Evolutionary conservation across 2,329 filamentous ascomycete species (phyloP), one percentile per base, ranked within the genome.

Genomic region (Epicoccum nigrum): DNA sequence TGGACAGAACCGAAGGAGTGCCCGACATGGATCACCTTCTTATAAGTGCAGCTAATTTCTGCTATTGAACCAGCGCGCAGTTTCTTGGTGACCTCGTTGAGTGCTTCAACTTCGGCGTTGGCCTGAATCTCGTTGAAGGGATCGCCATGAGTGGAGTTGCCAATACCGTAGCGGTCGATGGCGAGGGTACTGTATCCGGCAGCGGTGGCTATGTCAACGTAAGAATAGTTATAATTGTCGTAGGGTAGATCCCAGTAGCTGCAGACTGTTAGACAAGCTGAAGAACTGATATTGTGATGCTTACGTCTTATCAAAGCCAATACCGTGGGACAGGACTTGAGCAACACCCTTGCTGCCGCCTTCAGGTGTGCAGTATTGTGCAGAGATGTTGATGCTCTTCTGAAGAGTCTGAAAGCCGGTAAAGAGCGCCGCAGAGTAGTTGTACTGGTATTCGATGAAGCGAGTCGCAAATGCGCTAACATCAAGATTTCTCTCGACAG

Each of bases 1-100:
- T 84, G 81, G 5, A 79, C 71, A 0, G 83, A 84, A 25, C 86
- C 86, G 59, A 85, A 88, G 0, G 81, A 85, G 73, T 88, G 85
- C 11, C 85, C 86, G 13, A 86, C 76, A 64, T 88, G 85, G 7
- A 85, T 74, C 19, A 83, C 72, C 61, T 81, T 76, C 7, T 70
- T 44, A 58, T 74, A 77, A 3, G 55, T 33, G 38, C 67, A 58
- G 21, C 64, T 64, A n/a, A 81, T 67, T 16, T 73, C 70, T 0
- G 74, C 64, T 19, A 87, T 71, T 0, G 63, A 60, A 38, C 80
- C 79, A 1, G 67, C 60, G 23, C 81, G 79, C 1, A 84, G 73
- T 55, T 73, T 70, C 9, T 66, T 65, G 0, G 84, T 87, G 4
- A 88, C 71, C 2, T 76, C 73, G 27, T 76, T 74, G 19, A 87